These are phyloP conservation scores for Cordyceps fumosorosea DNA, from an alignment of 2,329 filamentous ascomycete species.

Conservation along the genomic window DNA sequence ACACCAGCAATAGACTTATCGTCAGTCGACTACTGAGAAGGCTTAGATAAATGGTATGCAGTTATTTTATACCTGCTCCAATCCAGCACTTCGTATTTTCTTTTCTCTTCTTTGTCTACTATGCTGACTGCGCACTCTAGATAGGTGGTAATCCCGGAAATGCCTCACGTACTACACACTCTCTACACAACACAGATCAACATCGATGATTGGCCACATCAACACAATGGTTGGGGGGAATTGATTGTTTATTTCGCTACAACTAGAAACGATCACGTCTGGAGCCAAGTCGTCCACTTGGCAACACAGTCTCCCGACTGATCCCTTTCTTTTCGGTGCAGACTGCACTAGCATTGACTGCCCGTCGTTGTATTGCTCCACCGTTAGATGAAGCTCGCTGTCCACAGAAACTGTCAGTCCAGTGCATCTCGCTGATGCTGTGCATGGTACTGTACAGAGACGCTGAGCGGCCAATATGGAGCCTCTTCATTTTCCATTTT, in stretches of 20 bases:
- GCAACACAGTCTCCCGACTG: neutral
- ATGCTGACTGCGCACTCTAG: neutral
- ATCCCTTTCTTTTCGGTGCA: neutral
- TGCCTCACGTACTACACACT: neutral
- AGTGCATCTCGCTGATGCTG: neutral
- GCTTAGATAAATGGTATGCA: too few species aligned
- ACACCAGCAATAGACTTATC: neutral
- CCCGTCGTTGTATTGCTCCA: constrained; percentile 11
- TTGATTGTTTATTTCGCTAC: constrained; percentile 12
- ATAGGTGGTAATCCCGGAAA: neutral
- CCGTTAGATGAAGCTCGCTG: neutral
- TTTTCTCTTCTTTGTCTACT: neutral
- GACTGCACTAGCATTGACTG: constrained; percentile 12
- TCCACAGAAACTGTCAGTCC: neutral
- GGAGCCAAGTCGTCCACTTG: constrained; percentile 5
- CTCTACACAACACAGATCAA: neutral
- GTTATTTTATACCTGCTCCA: too few species aligned
- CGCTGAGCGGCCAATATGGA: neutral
- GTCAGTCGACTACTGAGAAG: neutral
- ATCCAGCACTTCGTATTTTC: too few species aligned
- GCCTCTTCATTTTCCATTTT: constrained; percentile 10
- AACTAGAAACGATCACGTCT: constrained; percentile 1
- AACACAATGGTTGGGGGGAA: neutral
- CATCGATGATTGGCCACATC: neutral
- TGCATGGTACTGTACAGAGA: neutral